Evolutionary conservation across 1,284 basidiomycete species (phyloP), one percentile per base, ranked within the genome.

Genomic region (Irpex sp.): DNA sequence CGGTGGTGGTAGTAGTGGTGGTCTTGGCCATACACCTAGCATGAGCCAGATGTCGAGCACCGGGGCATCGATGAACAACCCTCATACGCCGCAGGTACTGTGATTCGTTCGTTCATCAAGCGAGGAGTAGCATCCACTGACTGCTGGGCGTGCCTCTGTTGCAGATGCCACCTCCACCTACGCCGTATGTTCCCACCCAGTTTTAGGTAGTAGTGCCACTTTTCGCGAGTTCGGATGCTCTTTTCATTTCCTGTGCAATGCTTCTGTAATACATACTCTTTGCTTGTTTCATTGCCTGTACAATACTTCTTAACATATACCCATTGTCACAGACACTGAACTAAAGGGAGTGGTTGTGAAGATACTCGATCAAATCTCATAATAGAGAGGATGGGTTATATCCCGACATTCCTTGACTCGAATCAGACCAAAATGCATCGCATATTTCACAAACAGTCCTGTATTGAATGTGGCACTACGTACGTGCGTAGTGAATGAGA

Each of bases 111-210:
- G 31, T 33, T 33, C 31, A 1, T 6, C 31, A 33, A 33, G 31
- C 31, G 31, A 6, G 31, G 31, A 26, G 1, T 51, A 19, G 19
- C 26, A 51, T 31, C 15, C 21, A 5, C 13, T 31, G 4, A 7
- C 33, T 35, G 8, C 11, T 13, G 4, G 15, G 13, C 31, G 3
- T 31, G 15, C 36, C 5, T 15, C 4, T 5, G 26, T 9, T 17
- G 33, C 33, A 36, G 26, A 11, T 17, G 35, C 11, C 26, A 31
- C 13, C 19, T 9, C 50, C 17, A 2, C 15, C 50, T 19, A 17
- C 36, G 9, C 31, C 37, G 21, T 37, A 57, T 36, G 55, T 60
- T 19, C 61, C 61, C 3, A 47, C 62, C n/a, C 35, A 58, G 57
- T 58, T 15, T 21, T 58, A 58, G 37, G n/a, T 8, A 36, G 1